A percentile compares a stretch with the other conserved stretches of the same genome.
Conservation (phyloP, 768 basidiomycete species). For the Lactarius hatsudake region DNA sequence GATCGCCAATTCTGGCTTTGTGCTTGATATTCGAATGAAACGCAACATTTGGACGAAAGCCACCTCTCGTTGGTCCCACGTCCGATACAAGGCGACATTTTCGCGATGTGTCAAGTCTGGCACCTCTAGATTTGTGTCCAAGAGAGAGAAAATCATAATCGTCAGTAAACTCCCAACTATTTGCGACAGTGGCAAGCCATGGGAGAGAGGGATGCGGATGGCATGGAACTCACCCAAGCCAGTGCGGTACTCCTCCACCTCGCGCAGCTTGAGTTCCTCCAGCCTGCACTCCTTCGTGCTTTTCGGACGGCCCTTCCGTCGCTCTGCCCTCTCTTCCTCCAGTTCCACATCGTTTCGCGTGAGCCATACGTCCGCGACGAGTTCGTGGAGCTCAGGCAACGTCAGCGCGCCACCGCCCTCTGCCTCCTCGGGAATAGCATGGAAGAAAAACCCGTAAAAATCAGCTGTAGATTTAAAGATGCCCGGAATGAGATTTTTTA, state of each 20-base stretch:
- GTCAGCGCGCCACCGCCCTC: constrained; percentile 42
- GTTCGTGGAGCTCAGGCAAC: constrained; percentile 60
- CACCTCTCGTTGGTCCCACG: constrained; percentile 76
- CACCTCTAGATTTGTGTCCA: constrained; percentile 50
- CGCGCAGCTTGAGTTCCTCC: constrained; percentile 67
- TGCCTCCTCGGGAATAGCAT: constrained; percentile 55
- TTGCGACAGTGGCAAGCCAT: background rate
- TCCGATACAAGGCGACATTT: constrained; percentile 67
- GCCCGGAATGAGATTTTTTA: background rate
- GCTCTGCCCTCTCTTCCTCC: constrained; percentile 53
- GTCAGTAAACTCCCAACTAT: background rate
- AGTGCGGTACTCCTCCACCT: constrained; percentile 71
- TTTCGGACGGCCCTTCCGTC: constrained; percentile 76
- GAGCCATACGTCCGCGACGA: constrained; percentile 70
- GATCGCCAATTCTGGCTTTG: constrained; percentile 43
- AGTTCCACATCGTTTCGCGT: constrained; percentile 67
- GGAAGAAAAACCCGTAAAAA: constrained; percentile 72
- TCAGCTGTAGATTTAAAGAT: constrained; percentile 46
- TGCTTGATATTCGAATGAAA: constrained; percentile 71
- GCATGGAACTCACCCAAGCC: constrained; percentile 61
- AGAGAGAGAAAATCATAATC: background rate
- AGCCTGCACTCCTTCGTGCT: constrained; percentile 62
- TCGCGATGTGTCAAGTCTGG: constrained; percentile 72
- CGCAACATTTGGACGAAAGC: constrained; percentile 69
- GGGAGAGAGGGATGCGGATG: too few relatives aligned